A percentile compares a stretch with the other conserved stretches of the same genome.
These are phyloP conservation scores for Pontederia crassipes DNA, from an alignment of 176 grass and related monocot genomes.

Conservation along the genomic window DNA sequence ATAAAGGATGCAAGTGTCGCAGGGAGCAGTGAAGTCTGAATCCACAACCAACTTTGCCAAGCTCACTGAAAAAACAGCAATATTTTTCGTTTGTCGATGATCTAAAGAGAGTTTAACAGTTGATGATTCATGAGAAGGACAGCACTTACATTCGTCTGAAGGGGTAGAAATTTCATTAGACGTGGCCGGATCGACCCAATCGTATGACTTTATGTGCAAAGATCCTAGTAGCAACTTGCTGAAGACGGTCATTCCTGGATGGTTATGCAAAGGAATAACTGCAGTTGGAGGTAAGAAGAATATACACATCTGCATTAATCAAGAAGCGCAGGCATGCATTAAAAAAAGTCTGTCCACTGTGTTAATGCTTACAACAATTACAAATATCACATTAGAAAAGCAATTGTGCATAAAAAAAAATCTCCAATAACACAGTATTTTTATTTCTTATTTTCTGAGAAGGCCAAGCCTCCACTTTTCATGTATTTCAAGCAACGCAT, in stretches of 20 bases:
- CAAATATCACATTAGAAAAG: too few relatives aligned
- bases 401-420: too few relatives aligned
- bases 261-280: conserved; percentile 83
- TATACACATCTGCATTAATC: conserved; percentile 61
- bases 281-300: conserved; percentile 62
- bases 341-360: background rate
- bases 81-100: too few relatives aligned
- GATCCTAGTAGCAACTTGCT: conserved; percentile 65
- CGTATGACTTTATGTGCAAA: conserved; percentile 74
- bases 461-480: too few relatives aligned
- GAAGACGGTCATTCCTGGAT: conserved; percentile 96
- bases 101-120: background rate
- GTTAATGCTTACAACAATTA: too few relatives aligned
- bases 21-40: conserved; percentile 46
- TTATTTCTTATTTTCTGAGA: too few relatives aligned
- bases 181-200: conserved; percentile 42
- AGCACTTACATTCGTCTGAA: conserved; percentile 19
- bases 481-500: too few relatives aligned
- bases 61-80: conserved; percentile 30
- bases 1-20: conserved; percentile 55
- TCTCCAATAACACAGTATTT: too few relatives aligned
- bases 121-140: background rate
- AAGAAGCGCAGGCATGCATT: background rate
- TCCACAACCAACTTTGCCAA: conserved; percentile 45
- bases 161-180: background rate